Conservation (phyloP, 1,139 yeast genomes). For the Protomyces gravidus region DNA sequence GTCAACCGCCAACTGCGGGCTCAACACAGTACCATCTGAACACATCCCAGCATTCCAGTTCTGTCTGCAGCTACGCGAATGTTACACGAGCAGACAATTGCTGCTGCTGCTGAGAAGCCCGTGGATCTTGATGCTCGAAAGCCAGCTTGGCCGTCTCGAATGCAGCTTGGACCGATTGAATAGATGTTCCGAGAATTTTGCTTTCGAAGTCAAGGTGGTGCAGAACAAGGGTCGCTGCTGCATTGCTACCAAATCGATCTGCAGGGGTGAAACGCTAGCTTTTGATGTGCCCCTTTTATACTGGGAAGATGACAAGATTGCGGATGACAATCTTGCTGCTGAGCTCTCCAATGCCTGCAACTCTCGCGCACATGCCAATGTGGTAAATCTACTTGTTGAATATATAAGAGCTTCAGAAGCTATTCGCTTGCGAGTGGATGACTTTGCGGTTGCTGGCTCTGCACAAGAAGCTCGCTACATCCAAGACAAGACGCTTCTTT, state of each 20-base stretch:
- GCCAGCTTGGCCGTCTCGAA: too few relatives aligned
- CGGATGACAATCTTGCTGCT: not conserved
- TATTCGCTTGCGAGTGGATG: slow-evolving; percentile 1
- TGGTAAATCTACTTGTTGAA: slow-evolving; percentile 5
- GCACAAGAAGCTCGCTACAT: slow-evolving; percentile 6
- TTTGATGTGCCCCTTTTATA: slow-evolving; percentile 11
- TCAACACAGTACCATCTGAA: too few relatives aligned
- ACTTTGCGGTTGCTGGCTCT: slow-evolving; percentile 2
- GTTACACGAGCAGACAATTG: too few relatives aligned
- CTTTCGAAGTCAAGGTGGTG: not conserved
- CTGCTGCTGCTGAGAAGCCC: too few relatives aligned
- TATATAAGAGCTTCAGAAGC: slow-evolving; percentile 4
- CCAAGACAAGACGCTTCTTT: slow-evolving; percentile 13
- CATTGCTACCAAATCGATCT: not conserved
- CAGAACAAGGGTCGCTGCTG: not conserved
- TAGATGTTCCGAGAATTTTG: not conserved
- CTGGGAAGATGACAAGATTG: slow-evolving; percentile 11
- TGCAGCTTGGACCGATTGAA: not conserved
- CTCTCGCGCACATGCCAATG: slow-evolving; percentile 5
- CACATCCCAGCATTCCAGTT: too few relatives aligned
- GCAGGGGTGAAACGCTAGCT: not conserved
- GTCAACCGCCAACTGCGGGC: too few relatives aligned
- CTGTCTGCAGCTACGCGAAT: too few relatives aligned
- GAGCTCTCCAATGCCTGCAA: slow-evolving; percentile 5
- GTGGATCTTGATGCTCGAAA: too few relatives aligned